Evolutionary conservation across 2,329 filamentous ascomycete species (phyloP), one percentile per base, ranked within the genome.

Genomic region (Penicillium frequentans): DNA sequence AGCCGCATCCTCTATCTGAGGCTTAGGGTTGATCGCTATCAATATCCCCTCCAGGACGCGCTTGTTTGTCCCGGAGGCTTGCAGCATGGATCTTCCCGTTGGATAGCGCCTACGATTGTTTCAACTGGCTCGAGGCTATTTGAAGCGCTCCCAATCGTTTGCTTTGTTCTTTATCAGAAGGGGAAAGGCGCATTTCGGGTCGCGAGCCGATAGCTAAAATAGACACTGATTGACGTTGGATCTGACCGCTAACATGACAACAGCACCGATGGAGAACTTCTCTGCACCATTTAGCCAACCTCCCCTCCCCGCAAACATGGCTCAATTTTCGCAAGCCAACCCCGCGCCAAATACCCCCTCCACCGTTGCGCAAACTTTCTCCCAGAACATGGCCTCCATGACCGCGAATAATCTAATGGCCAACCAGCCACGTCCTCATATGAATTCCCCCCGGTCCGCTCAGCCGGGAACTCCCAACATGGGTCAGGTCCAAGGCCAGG

Each of bases 251-350:
- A 57, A 64, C 56, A 52, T 55, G 43, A 52, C 55, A 61, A 43
- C 60, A 75, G 71, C 67, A 66, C 68, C 71, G 39, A 73, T 74
- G 66, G 67, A 70, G 50, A 73, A 70, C 57, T 73, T 72, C 60
- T 69, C 73, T 51, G 65, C 72, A 6, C 64, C 70, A 24, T 75
- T 72, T 56, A 62, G 69, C 49, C 72, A 75, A 58, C 64, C 70
- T 46, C 65, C 70, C 47, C 58, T 73, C 21, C 67, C 70, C 39
- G 61, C 65, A 39, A 67, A 66, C 33, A 68, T 73, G 62, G 58
- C 62, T 54, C 70, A 70, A 43, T 70, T 70, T 45, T 65, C 72
- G 19, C 70, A 71, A 33, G 69, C 69, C 31, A 64, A 63, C 16
- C 66, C 67, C 16, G 59, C 68, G 23, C 57, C 66, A n/a, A 70